A percentile compares a stretch with the other conserved stretches of the same genome.
Conservation (phyloP, 2,329 filamentous ascomycete species). For the Penicillium hesseltinei region DNA sequence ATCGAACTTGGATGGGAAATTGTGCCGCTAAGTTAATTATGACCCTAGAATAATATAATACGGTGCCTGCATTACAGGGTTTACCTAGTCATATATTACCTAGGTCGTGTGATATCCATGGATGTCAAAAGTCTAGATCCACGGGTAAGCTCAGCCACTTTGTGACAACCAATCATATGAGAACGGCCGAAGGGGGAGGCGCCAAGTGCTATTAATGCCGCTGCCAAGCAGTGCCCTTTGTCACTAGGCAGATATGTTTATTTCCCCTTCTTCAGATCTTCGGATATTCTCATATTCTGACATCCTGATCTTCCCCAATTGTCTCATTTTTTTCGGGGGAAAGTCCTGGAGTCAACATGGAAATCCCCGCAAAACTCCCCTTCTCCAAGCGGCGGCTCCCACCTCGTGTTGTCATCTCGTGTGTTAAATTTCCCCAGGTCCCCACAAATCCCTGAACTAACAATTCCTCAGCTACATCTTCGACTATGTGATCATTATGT, state of each 20-base stretch:
- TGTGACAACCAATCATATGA: not conserved
- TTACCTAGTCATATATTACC: too few relatives aligned
- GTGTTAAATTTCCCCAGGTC: constrained; percentile 24
- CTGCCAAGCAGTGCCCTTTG: constrained; percentile 1
- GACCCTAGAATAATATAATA: not conserved
- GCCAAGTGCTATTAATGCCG: not conserved
- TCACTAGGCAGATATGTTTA: constrained; percentile 4
- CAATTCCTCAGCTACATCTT: constrained; percentile 50
- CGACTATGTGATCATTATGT: constrained; percentile 61
- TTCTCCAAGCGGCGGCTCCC: constrained; percentile 55
- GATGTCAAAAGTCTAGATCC: too few relatives aligned
- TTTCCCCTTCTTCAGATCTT: not conserved
- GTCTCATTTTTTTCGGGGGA: not conserved
- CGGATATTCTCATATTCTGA: not conserved
- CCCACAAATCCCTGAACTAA: constrained; percentile 10
- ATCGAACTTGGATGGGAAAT: not conserved
- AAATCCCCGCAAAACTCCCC: constrained; percentile 45
- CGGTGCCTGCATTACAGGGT: too few relatives aligned
- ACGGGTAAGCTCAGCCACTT: not conserved
- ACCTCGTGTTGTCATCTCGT: constrained; percentile 54
- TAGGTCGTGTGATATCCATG: too few relatives aligned
- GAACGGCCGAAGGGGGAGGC: not conserved
- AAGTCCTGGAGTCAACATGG: constrained; percentile 10
- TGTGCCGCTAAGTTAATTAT: accelerated
- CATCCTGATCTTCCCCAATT: not conserved